Conservation (phyloP, 1,284 basidiomycete genomes). For the Ustilago bromivora region DNA sequence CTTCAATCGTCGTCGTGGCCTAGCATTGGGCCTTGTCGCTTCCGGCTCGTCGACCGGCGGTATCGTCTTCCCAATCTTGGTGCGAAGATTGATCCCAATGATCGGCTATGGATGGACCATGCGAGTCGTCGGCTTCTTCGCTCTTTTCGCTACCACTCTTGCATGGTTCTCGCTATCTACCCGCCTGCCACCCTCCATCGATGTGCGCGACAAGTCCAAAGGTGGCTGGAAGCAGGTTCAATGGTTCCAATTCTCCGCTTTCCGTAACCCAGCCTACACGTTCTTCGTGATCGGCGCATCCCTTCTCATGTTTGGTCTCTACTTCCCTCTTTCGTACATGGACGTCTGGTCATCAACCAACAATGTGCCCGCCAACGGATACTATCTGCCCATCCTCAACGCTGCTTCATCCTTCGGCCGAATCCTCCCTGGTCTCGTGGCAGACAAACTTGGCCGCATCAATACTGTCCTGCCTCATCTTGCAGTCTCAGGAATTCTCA, state of each 20-base stretch:
- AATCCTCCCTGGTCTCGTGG: conserved; percentile 66
- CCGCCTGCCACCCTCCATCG: conserved; percentile 43
- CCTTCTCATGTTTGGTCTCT: conserved; percentile 55
- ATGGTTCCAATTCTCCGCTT: conserved; percentile 42
- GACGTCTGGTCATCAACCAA: conserved; percentile 40
- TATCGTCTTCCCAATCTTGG: conserved; percentile 60
- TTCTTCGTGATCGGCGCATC: conserved; percentile 45
- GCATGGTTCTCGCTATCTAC: conserved; percentile 49
- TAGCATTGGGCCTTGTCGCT: conserved; percentile 56
- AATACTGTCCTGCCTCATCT: conserved; percentile 68
- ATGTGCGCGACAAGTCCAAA: conserved; percentile 42
- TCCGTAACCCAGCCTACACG: conserved; percentile 45
- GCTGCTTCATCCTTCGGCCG: conserved; percentile 65
- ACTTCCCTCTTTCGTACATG: conserved; percentile 55
- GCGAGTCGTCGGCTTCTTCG: conserved; percentile 56
- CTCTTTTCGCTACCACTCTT: conserved; percentile 31
- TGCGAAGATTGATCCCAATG: conserved; percentile 35
- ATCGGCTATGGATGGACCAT: conserved; percentile 58
- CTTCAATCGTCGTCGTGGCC: conserved; percentile 35
- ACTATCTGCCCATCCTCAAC: conserved; percentile 59
- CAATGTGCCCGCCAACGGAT: conserved; percentile 37
- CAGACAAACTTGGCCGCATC: conserved; percentile 67
- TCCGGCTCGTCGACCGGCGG: conserved; percentile 56
- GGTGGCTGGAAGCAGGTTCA: conserved; percentile 48
- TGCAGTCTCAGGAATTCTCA: conserved; percentile 55